Evolutionary conservation across 495 filamentous ascomycete species (phyloP), one percentile per base, ranked within the genome.

Genomic region (Trichoderma parareesei): DNA sequence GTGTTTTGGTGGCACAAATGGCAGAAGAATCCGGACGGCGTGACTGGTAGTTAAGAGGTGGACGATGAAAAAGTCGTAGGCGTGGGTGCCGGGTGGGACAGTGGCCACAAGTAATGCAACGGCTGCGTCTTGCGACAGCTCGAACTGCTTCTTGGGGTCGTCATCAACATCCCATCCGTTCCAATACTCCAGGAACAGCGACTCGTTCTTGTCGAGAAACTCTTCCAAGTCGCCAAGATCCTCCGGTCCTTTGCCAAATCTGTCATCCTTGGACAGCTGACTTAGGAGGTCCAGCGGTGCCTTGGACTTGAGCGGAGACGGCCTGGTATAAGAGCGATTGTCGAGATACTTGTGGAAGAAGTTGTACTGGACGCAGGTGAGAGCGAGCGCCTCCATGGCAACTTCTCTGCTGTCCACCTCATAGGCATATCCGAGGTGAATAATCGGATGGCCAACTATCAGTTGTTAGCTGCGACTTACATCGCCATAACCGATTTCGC

Each of bases 351-450:
- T 90, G 78, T 95, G 90, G 16, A 89, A 77, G 68, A 80, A 83
- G 72, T 84, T 83, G 79, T 95, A 89, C 72, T 88, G 85, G n/a
- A 84, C 85, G 2, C 88, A 78, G 9, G 85, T 75, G 48, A 93
- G 79, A 0, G 82, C 84, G 2, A 97, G 82, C 5, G 91, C 88
- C 78, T 97, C 93, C 76, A 93, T 93, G 60, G 84, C 92, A 18
- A 95, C 71, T 69, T 92, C 91, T 40, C 88, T 85, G 64, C 79
- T 93, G 66, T 86, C 81, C 67, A 96, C 79, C 74, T 97, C 91
- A 70, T 87, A 93, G 10, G 90, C 93, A 71, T 94, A 96, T 48
- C 86, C 91, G 1, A 97, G 82, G 67, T 97, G 93, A 61, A 97
- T 94, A 38, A 96, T 77, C 1, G 93, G 89, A 70, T 96, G 90